A percentile compares a stretch with the other conserved stretches of the same genome.
Evolutionary conservation across 177 flowering plant genomes (phyloP).

Genomic region (Vitis hybrid): DNA sequence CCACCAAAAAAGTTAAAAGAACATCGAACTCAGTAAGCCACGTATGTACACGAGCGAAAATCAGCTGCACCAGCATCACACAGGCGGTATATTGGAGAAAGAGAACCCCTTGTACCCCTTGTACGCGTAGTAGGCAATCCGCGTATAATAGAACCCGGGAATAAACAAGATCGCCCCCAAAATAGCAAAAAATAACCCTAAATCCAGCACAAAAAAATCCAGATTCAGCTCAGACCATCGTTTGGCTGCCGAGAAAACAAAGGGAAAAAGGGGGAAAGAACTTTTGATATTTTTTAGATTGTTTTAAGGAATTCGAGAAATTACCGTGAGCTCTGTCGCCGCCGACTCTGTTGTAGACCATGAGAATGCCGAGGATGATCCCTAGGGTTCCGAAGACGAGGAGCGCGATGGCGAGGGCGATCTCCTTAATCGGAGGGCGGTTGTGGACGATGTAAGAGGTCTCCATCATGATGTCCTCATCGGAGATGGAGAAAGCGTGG

Average conservation of each 20-base stretch:
- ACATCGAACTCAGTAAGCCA: no score
- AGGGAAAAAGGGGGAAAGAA: not conserved
- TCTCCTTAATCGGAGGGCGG: slow-evolving; percentile 88
- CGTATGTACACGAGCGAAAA: no score
- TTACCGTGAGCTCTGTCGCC: slow-evolving; percentile 92
- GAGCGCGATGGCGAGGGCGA: slow-evolving; percentile 76
- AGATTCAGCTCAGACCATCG: not conserved
- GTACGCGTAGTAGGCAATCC: slow-evolving; percentile 91
- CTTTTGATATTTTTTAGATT: no score
- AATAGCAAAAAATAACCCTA: slow-evolving; percentile 64
- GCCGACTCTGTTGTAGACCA: slow-evolving; percentile 75
- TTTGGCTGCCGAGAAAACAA: not conserved
- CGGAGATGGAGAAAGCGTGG: slow-evolving; percentile 92
- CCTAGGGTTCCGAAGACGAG: slow-evolving; percentile 84
- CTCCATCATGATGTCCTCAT: slow-evolving; percentile 89
- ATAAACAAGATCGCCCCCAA: slow-evolving; percentile 73
- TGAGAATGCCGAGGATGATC: slow-evolving; percentile 69
- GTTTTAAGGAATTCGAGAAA: not conserved
- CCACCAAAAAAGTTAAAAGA: no score
- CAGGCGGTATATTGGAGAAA: slow-evolving; percentile 83
- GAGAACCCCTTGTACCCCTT: slow-evolving; percentile 97
- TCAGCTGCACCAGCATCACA: slow-evolving; percentile 28
- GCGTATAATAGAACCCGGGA: slow-evolving; percentile 88
- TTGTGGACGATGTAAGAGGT: slow-evolving; percentile 67
- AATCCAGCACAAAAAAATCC: not conserved